phyloP scores from a whole-genome alignment of 495 filamentous ascomycete genomes.

The Tuber aestivum region DNA sequence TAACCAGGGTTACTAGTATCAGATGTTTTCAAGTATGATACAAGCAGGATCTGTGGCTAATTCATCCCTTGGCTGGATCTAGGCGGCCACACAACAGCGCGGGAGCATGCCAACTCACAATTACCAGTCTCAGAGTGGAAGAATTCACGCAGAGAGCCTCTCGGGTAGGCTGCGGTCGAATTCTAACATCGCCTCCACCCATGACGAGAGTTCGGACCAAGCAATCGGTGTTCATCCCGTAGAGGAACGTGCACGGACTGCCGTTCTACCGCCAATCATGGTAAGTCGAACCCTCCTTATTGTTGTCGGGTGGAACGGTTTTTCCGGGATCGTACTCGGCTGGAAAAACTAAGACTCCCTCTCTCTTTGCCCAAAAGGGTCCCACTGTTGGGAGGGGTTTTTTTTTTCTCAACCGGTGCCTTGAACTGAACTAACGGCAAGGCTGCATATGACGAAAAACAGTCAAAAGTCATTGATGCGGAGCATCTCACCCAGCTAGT shows the following conservation, averaged over 20 bases:
- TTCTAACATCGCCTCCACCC: conserved; percentile 54
- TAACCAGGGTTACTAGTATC: conserved; percentile 8
- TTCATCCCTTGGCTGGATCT: conserved; percentile 40
- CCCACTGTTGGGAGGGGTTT: neutral
- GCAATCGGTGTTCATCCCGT: conserved; percentile 63
- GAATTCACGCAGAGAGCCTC: conserved; percentile 33
- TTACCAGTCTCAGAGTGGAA: conserved; percentile 47
- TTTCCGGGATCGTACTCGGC: conserved; percentile 23
- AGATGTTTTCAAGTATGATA: neutral
- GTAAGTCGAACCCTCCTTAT: conserved; percentile 47
- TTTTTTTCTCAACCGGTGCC: neutral
- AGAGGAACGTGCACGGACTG: conserved; percentile 69
- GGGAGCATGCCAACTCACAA: conserved; percentile 56
- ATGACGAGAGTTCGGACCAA: conserved; percentile 47
- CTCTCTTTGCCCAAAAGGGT: neutral
- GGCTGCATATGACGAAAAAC: conserved; percentile 18
- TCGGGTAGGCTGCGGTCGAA: conserved; percentile 59
- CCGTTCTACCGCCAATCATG: conserved; percentile 90
- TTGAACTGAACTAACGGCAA: conserved; percentile 10
- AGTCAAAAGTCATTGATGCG: conserved; percentile 79
- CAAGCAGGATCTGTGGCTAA: conserved; percentile 3
- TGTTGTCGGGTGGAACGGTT: conserved; percentile 25
- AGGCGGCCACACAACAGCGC: conserved; percentile 53
- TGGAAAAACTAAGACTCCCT: conserved; percentile 13
- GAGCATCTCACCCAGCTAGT: conserved; percentile 84